Evolutionary conservation across 2,329 filamentous ascomycete species (phyloP).

Genomic region (Alternaria atra): DNA sequence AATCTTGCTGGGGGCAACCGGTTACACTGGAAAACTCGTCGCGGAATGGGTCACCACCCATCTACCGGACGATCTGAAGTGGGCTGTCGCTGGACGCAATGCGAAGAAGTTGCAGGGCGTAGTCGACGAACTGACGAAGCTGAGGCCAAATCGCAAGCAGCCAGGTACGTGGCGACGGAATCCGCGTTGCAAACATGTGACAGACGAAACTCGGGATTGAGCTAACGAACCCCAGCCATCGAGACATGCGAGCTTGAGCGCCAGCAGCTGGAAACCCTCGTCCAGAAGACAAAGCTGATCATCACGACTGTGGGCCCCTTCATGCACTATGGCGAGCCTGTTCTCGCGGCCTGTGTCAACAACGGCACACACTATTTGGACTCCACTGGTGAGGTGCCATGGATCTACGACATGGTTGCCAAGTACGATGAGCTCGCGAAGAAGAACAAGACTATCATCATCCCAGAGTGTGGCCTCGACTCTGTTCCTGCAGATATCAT

Average conservation of each 20-base stretch:
- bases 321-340: constrained; percentile 69
- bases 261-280: constrained; percentile 61
- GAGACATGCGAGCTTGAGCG: constrained; percentile 54
- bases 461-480: constrained; percentile 69
- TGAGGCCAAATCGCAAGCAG: constrained; percentile 73
- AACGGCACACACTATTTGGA: constrained; percentile 75
- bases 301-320: constrained; percentile 72
- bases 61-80: constrained; percentile 80
- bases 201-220: background rate
- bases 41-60: constrained; percentile 77
- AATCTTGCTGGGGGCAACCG: constrained; percentile 73
- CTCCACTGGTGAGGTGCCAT: constrained; percentile 71
- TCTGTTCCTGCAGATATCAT: constrained; percentile 69
- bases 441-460: constrained; percentile 67
- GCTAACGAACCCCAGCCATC: constrained; percentile 47
- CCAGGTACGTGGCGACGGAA: constrained; percentile 65
- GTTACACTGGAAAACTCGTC: constrained; percentile 83
- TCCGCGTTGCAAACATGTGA: background rate
- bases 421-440: constrained; percentile 69
- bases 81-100: constrained; percentile 89
- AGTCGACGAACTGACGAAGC: constrained; percentile 69
- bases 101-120: constrained; percentile 75
- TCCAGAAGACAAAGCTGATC: constrained; percentile 65
- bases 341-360: constrained; percentile 70
- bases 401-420: constrained; percentile 69